Percentiles rank a stretch among this genome's conserved stretches.
Evolutionary conservation across 2,329 filamentous ascomycete species (phyloP).

Genomic region (Xylariaceae sp.): DNA sequence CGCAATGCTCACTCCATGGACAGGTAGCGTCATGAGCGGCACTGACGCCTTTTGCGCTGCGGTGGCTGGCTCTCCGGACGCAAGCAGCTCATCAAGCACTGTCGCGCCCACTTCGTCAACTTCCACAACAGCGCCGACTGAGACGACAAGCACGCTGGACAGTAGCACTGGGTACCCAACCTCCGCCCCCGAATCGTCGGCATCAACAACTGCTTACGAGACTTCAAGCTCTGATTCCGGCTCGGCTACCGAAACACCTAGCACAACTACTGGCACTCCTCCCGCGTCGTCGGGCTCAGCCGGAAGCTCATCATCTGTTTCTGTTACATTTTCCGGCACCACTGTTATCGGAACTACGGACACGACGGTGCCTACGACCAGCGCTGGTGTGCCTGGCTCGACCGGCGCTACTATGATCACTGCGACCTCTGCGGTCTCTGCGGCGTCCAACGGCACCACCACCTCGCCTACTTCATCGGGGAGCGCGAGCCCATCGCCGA

Average conservation of each 20-base stretch:
- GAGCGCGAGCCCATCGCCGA: conserved; percentile 4
- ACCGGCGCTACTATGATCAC: conserved; percentile 3
- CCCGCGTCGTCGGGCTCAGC: background rate
- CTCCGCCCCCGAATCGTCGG: background rate
- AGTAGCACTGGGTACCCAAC: background rate
- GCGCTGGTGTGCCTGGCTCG: conserved; percentile 5
- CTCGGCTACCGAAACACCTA: background rate
- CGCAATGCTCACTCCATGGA: background rate
- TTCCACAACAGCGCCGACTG: conserved; percentile 5
- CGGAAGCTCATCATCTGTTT: background rate
- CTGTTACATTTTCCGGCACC: conserved; percentile 6
- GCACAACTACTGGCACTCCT: conserved; percentile 3
- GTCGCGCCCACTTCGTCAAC: conserved; percentile 5
- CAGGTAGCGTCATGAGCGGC: conserved; percentile 23
- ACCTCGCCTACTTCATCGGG: background rate
- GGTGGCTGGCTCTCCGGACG: conserved; percentile 8
- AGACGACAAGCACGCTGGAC: background rate
- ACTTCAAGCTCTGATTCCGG: background rate
- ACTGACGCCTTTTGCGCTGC: conserved; percentile 23
- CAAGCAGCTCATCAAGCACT: conserved; percentile 4
- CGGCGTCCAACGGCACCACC: background rate
- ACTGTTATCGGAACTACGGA: conserved; percentile 10
- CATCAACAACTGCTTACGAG: background rate
- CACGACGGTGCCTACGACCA: conserved; percentile 7
- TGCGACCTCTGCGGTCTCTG: conserved; percentile 6